These are phyloP conservation scores for Aspergillus sp. DNA, from an alignment of 2,329 filamentous ascomycete genomes.

Conservation along the genomic window DNA sequence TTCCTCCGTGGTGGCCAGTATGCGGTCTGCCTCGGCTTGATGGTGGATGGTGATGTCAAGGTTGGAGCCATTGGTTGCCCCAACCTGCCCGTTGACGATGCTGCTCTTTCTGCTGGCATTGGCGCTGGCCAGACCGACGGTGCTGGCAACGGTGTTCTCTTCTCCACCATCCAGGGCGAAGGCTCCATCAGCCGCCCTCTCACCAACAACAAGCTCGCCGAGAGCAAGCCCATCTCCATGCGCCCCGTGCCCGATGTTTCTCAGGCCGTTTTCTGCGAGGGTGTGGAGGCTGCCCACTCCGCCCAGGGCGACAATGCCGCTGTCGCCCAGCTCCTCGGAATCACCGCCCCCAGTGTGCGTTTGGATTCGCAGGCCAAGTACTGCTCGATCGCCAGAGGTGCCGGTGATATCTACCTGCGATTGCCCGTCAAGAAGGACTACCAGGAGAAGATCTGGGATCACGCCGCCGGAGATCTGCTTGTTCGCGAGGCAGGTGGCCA, in stretches of 20 bases:
- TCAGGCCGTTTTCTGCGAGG: conserved; percentile 90
- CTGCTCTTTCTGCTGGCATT: conserved; percentile 65
- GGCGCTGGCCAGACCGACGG: conserved; percentile 70
- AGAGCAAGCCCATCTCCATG: conserved; percentile 69
- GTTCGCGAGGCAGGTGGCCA: conserved; percentile 89
- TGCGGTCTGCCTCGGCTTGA: conserved; percentile 85
- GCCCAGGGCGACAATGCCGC: conserved; percentile 80
- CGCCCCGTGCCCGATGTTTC: conserved; percentile 67
- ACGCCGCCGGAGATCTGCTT: conserved; percentile 90
- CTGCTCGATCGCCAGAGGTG: conserved; percentile 86
- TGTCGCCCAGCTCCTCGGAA: conserved; percentile 79
- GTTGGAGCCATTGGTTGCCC: conserved; percentile 94
- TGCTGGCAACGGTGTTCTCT: conserved; percentile 76
- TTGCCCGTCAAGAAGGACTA: conserved; percentile 82
- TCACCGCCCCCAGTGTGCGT: conserved; percentile 81
- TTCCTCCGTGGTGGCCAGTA: conserved; percentile 96
- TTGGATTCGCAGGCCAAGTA: conserved; percentile 99
- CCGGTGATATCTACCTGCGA: conserved; percentile 89
- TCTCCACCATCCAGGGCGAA: conserved; percentile 73
- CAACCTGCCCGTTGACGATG: conserved; percentile 85
- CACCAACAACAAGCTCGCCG: conserved; percentile 42
- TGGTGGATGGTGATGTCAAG: conserved; percentile 90
- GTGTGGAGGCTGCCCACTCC: conserved; percentile 89
- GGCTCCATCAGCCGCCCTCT: conserved; percentile 79
- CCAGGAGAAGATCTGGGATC: conserved; percentile 99